Evolutionary conservation across 2,329 filamentous ascomycete species (phyloP), one percentile per base, ranked within the genome.

Genomic region (Cylindrodendrum hubeiense): DNA sequence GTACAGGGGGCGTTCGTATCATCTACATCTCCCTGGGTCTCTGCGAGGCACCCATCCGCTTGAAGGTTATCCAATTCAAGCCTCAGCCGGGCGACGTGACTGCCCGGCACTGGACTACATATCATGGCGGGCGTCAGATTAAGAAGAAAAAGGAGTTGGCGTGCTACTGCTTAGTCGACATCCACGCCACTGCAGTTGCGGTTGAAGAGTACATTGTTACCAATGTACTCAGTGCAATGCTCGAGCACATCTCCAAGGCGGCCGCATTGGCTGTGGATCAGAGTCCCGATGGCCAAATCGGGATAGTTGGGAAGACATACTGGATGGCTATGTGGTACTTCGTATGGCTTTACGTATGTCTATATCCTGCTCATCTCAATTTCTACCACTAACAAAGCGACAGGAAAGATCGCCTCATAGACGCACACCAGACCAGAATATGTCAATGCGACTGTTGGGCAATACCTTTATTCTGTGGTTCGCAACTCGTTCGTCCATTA

Each of bases 391-490:
- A 19, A 51, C 56, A 54, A 3, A 5, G 13, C 46, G 7, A 0
- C 26, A 71, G 69, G 39, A 26, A 13, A n/a, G 33, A 53, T 1
- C 43, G 12, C 22, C 15, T 2, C 2, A 26, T 19, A 3, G 43
- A 46, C 10, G 10, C 33, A 12, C 52, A 49, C 19, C 43, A 4
- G 61, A 75, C 0, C 66, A 70, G 2, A 64, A 71, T 21, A 65
- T 71, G 15, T 78, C 82, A 37, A 74, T 76, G 28, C 58, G 68
- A 1, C 78, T 86, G 4, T 60, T 87, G n/a, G 61, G 66, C 1
- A 79, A 79, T 10, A 76, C 84, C 4, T 81, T 86, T 22, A 71
- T 74, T 6, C 68, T 87, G 1, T 85, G 83, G 81, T 83, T 86
- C 67, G 81, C 81, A 3, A 80, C 81, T 12, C 77, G 85, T 87